These are phyloP conservation scores for Bathelium albidoporum DNA, from an alignment of 495 filamentous ascomycete genomes.

Conservation along the genomic window DNA sequence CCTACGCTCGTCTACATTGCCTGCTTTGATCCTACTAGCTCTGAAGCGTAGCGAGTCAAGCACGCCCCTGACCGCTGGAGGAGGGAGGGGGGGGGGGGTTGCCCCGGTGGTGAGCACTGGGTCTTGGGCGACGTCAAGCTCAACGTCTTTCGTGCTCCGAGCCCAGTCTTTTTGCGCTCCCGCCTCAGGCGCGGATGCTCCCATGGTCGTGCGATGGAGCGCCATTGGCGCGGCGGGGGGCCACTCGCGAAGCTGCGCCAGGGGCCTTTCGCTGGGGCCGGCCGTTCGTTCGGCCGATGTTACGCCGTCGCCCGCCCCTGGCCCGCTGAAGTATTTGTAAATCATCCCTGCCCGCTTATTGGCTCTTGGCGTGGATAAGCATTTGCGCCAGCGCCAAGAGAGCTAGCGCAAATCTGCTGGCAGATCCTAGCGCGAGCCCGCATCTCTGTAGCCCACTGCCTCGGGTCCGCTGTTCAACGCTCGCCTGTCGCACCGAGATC, in stretches of 20 bases:
- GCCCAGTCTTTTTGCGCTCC: not conserved
- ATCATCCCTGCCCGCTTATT: not conserved
- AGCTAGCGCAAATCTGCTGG: slow-evolving; percentile 2
- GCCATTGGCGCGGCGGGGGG: not conserved
- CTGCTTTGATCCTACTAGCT: not conserved
- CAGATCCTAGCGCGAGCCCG: slow-evolving; percentile 1
- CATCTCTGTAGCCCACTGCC: not conserved
- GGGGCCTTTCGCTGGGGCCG: not conserved
- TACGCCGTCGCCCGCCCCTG: not conserved
- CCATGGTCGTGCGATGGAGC: not conserved
- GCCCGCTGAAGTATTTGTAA: slow-evolving; percentile 3
- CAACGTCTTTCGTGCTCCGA: not conserved
- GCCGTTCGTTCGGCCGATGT: not conserved
- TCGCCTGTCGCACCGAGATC: slow-evolving; percentile 2
- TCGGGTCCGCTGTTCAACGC: slow-evolving; percentile 3
- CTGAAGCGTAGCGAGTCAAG: not conserved
- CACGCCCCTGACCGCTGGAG: no score
- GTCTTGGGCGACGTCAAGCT: not conserved
- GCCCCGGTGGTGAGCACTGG: not conserved
- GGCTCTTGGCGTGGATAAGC: not conserved
- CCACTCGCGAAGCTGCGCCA: not conserved
- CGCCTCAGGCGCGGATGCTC: slow-evolving; percentile 2
- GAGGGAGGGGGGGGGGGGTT: not conserved
- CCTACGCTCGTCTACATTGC: not conserved
- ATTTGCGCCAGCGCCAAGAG: not conserved